Evolutionary conservation across 2,329 filamentous ascomycete species (phyloP).

Genomic region (Coniella vitis): DNA sequence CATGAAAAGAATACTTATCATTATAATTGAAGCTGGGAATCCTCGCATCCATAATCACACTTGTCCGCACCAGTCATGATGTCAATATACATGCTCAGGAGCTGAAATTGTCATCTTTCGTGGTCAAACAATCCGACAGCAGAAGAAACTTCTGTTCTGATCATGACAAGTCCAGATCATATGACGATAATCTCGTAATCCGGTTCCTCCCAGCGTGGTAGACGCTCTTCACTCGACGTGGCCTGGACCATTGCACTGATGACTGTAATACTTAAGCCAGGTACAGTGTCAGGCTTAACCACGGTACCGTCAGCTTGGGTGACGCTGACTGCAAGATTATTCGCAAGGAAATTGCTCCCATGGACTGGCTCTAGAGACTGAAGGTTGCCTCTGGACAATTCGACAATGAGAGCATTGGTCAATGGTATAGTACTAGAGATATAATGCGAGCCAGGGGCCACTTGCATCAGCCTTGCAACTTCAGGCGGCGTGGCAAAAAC

Average conservation of each 20-base stretch:
- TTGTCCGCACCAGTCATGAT: too few relatives aligned
- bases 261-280: constrained; percentile 30
- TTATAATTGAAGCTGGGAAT: too few relatives aligned
- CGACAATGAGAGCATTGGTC: constrained; percentile 40
- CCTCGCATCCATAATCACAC: too few relatives aligned
- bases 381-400: constrained; percentile 32
- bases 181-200: constrained; percentile 11
- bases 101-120: too few relatives aligned
- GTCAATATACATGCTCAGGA: too few relatives aligned
- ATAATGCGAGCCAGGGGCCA: constrained; percentile 28
- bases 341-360: constrained; percentile 35
- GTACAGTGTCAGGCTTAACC: constrained; percentile 23
- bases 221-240: constrained; percentile 25
- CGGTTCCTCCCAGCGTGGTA: constrained; percentile 31
- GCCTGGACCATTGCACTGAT: constrained; percentile 31
- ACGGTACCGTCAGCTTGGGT: constrained; percentile 23
- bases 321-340: constrained; percentile 30
- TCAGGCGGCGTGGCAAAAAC: constrained; percentile 37
- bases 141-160: too few relatives aligned
- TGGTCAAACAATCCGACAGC: too few relatives aligned
- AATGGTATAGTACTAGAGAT: constrained; percentile 46
- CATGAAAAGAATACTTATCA: too few relatives aligned
- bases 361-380: constrained; percentile 28
- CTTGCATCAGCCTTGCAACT: constrained; percentile 19
- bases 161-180: background rate